Evolutionary conservation across 495 filamentous ascomycete genomes (phyloP).

Genomic region (Sphaerosporella brunnea): DNA sequence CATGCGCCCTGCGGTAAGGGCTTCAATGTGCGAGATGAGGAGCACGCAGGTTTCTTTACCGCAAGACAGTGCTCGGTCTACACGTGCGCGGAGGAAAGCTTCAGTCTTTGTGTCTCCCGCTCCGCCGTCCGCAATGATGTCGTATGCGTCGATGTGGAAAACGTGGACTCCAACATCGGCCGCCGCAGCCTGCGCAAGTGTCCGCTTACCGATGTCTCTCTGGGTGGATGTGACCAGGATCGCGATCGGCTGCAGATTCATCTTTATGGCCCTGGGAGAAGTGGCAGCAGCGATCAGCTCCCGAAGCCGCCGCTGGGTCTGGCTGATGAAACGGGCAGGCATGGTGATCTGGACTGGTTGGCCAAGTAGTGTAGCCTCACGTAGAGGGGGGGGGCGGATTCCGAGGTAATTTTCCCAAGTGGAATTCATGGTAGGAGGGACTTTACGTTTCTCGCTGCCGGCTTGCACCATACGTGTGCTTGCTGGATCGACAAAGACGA

Average conservation of each 20-base stretch:
- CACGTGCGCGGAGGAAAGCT: constrained; percentile 67
- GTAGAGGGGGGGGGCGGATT: constrained; percentile 39
- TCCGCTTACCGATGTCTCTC: constrained; percentile 75
- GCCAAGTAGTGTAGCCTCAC: constrained; percentile 31
- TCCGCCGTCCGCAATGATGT: constrained; percentile 77
- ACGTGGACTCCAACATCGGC: constrained; percentile 77
- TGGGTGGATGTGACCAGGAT: constrained; percentile 80
- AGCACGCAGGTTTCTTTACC: constrained; percentile 68
- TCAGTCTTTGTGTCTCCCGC: constrained; percentile 85
- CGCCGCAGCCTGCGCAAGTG: constrained; percentile 55
- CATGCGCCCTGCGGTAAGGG: constrained; percentile 78
- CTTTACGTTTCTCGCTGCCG: constrained; percentile 57
- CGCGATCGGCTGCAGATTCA: constrained; percentile 72
- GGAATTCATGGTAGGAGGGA: constrained; percentile 54
- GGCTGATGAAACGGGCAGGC: constrained; percentile 38
- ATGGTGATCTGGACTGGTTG: constrained; percentile 28
- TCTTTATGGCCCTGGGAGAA: constrained; percentile 65
- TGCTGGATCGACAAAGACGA: constrained; percentile 62
- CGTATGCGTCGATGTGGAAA: constrained; percentile 80
- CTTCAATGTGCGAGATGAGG: constrained; percentile 72
- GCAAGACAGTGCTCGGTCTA: constrained; percentile 74
- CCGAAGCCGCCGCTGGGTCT: constrained; percentile 55
- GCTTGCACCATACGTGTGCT: constrained; percentile 76
- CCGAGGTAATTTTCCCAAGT: constrained; percentile 79
- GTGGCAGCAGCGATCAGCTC: constrained; percentile 80